phyloP scores from a whole-genome alignment of 768 basidiomycete genomes.

The Harrya chromipes region DNA sequence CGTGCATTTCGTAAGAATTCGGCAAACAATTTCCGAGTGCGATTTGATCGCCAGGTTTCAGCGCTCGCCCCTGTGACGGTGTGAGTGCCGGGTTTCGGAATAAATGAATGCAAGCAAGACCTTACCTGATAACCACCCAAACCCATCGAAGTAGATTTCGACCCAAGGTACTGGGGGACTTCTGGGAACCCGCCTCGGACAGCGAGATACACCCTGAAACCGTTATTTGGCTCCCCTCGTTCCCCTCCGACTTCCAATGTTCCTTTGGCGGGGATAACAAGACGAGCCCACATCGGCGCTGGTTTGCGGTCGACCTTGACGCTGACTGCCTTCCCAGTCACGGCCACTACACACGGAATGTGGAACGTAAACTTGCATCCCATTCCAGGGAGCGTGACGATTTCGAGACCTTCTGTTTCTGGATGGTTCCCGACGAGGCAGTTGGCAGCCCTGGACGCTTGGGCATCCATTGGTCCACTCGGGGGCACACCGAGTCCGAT shows the following conservation, averaged over 20 bases:
- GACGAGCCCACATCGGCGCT: constrained; percentile 46
- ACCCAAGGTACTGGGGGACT: constrained; percentile 54
- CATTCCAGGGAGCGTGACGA: constrained; percentile 44
- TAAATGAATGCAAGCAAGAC: neutral
- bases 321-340: constrained; percentile 50
- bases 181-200: constrained; percentile 59
- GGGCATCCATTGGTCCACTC: constrained; percentile 62
- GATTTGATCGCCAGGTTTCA: constrained; percentile 51
- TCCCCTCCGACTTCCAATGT: constrained; percentile 39
- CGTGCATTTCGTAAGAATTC: constrained; percentile 8
- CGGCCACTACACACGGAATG: constrained; percentile 44
- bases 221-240: constrained; percentile 27
- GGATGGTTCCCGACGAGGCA: constrained; percentile 52
- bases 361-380: constrained; percentile 50
- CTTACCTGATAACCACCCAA: constrained; percentile 57
- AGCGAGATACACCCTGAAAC: constrained; percentile 55
- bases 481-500: constrained; percentile 58
- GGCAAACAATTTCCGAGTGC: constrained; percentile 35
- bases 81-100: constrained; percentile 5
- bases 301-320: constrained; percentile 41
- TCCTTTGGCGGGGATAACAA: constrained; percentile 43
- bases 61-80: constrained; percentile 43
- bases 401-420: constrained; percentile 54
- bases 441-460: constrained; percentile 57
- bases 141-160: constrained; percentile 64